Conservation (phyloP, 768 basidiomycete genomes). For the Tylopilus rubrobrunneus region DNA sequence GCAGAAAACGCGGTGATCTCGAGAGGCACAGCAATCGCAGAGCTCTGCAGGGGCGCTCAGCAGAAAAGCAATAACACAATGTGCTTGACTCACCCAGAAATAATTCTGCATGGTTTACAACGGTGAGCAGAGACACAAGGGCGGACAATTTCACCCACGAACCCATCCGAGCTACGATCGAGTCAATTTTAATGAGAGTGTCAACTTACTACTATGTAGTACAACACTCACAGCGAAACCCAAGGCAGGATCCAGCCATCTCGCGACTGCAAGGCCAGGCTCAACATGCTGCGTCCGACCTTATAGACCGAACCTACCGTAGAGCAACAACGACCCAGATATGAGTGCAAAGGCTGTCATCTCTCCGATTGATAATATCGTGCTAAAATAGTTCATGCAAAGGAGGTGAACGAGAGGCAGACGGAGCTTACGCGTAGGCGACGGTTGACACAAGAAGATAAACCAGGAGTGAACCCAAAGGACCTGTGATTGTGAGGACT, state of each 20-base stretch:
- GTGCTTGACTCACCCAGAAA: slow-evolving; percentile 25
- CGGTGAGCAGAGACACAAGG: background rate
- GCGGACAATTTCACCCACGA: background rate
- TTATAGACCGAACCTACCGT: slow-evolving; percentile 13
- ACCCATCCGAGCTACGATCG: slow-evolving; percentile 23
- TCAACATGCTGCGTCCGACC: background rate
- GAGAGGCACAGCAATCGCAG: slow-evolving; percentile 40
- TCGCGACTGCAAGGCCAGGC: slow-evolving; percentile 17
- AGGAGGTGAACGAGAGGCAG: background rate
- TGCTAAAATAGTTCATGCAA: background rate
- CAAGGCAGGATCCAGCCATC: slow-evolving; percentile 31
- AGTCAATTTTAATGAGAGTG: background rate
- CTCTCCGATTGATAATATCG: slow-evolving; percentile 24
- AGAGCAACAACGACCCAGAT: slow-evolving; percentile 27
- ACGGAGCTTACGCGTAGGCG: slow-evolving; percentile 22
- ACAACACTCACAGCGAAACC: slow-evolving; percentile 27
- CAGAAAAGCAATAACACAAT: background rate
- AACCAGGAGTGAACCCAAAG: slow-evolving; percentile 28
- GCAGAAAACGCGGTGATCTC: slow-evolving; percentile 51
- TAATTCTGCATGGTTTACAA: slow-evolving; percentile 24
- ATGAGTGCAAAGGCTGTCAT: slow-evolving; percentile 28
- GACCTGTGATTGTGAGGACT: slow-evolving; percentile 25
- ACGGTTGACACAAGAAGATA: slow-evolving; percentile 26
- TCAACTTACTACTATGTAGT: background rate
- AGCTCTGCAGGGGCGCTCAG: slow-evolving; percentile 6